Evolutionary conservation across 768 basidiomycete species (phyloP), one percentile per base, ranked within the genome.

Genomic region (Collybia sp.): DNA sequence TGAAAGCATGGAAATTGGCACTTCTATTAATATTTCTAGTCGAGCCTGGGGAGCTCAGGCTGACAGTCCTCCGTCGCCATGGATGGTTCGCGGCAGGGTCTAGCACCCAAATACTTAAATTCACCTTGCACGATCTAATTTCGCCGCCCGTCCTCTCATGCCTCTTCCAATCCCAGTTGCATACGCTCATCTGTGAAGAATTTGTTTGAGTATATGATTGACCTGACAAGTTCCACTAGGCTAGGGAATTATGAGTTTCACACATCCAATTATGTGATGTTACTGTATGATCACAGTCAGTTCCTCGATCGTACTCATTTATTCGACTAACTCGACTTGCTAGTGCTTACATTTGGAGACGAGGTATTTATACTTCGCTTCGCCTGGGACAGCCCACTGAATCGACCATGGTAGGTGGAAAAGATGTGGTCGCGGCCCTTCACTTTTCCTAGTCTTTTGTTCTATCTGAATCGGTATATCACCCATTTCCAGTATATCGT

Each of bases 401-500:
- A 25, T 25, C 25, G 13, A 19, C 16, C 17, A 17, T 32, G 17
- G 39, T 19, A 58, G 57, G 57, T 58, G 12, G 53, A 58, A 9
- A 54, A 53, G 33, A 58, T 58, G 31, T 58, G 57, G 57, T 49
- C 44, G 12, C 50, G 49, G 16, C 52, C 50, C 12, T 56, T 58
- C 31, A 54, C 52, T 12, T 47, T 54, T 44, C 48, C 57, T 8
- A 52, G 48, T 11, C 40, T 58, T 8, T 34, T 58, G 4, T 58
- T 56, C 37, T 53, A 50, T 47, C 40, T 56, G 42, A 58, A 58
- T 39, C 54, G 57, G 6, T 58, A 58, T 46, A 47, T 58, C 20
- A 58, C 57, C 12, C 54, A 52, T 46, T 45, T 54, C 10, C 57
- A 58, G 51, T 58, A 50, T 25, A 58, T 58, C 30, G 44, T 58